Base-by-base conservation (phyloP, 768 basidiomycete genomes). In the Mycena alexandri region DNA sequence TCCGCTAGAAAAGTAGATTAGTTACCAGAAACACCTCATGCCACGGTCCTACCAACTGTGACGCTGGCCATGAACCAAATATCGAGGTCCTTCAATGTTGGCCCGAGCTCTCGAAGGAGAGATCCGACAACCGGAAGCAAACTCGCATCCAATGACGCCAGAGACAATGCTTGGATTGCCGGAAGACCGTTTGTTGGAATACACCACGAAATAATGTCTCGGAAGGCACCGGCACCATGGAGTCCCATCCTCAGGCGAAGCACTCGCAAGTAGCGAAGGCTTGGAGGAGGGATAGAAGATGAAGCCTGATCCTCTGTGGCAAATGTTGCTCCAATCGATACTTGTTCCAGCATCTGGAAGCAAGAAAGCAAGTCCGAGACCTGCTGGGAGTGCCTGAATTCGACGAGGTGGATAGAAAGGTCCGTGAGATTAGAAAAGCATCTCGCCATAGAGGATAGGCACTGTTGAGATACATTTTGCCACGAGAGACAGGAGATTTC, bases 241-340 rank as follows among this genome's bases (percentile, higher is more conserved):
- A 43, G 41, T 56, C 42, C 55, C 41, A 56, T 24, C 55, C 55
- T 56, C 41, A 56, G 55, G 55, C 41, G 38, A 42, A 56, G 55
- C 55, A 56, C 55, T 43, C 55, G 55, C 44, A 56, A 56, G 24
- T 44, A 42, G 25, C 36, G 55, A 42, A 56, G 55, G 44, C 44
- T 56, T 19, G 41, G 55, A 43, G 55, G 55, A 56, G 55, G 24
- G 42, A 56, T 56, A 42, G 55, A 56, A 44, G 42, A 56, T 44
- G 55, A 56, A 43, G 55, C 42, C 55, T 56, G 55, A 56, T 56
- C 55, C 42, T 56, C 55, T 56, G 55, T 44, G 55, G 55, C 55
- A 56, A 56, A 56, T 42, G 55, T 56, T 56, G 55, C 55, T 56
- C 55, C 55, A 44, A 56, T 56, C 42, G 55, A 56, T 56, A 56